These are phyloP conservation scores for Umbelopsis sp. DNA, from an alignment of 192 early-diverging fungal species.

Conservation along the genomic window DNA sequence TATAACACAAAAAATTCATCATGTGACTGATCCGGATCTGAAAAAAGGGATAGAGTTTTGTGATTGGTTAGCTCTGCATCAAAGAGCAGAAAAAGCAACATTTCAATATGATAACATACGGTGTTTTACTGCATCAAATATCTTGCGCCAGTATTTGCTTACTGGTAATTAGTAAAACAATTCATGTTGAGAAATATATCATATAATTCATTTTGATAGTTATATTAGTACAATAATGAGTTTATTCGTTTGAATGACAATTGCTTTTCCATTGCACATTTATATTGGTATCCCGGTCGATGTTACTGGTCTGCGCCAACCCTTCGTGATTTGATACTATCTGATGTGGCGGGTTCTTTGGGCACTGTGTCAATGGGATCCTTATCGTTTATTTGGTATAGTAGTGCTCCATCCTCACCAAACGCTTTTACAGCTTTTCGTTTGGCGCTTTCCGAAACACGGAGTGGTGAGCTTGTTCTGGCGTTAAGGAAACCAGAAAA, in stretches of 20 bases:
- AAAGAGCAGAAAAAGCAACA: no score
- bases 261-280: not conserved
- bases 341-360: not conserved
- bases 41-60: not conserved
- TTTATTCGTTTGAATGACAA: not conserved
- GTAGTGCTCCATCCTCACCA: slow-evolving; percentile 2
- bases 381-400: slow-evolving; percentile 16
- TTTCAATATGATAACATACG: no score
- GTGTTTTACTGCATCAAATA: no score
- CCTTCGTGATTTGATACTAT: not conserved
- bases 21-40: slow-evolving; percentile 7
- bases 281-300: no score
- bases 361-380: not conserved
- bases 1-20: not conserved
- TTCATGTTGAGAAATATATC: no score
- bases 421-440: slow-evolving; percentile 14
- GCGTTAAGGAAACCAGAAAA: slow-evolving; percentile 9
- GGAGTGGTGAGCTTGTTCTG: not conserved
- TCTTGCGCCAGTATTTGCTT: no score
- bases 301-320: not conserved
- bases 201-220: not conserved
- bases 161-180: no score
- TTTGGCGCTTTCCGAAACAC: slow-evolving; percentile 11
- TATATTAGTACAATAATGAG: slow-evolving; percentile 9
- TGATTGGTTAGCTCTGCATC: no score